Percentiles rank a stretch among this genome's conserved stretches.
phyloP scores from a whole-genome alignment of 1,284 basidiomycete genomes.

The Tilletia horrida region DNA sequence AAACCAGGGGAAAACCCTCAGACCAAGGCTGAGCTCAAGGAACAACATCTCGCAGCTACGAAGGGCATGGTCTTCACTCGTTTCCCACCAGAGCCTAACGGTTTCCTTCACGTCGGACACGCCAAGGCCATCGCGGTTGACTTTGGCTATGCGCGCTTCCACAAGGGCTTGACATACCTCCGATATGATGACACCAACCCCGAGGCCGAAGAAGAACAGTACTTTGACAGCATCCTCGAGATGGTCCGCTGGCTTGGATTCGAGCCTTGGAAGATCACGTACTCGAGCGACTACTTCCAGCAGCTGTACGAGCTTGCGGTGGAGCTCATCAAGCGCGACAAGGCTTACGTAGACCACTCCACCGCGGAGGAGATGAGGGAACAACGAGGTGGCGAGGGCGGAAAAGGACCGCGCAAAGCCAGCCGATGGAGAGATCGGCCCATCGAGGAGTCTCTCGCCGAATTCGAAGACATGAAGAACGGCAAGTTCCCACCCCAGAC shows the following conservation, averaged over 20 bases:
- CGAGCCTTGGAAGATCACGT: constrained; percentile 98
- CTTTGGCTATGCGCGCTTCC: constrained; percentile 92
- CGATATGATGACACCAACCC: constrained; percentile 99
- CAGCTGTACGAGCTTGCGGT: constrained; percentile 81
- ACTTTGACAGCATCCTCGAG: constrained; percentile 95
- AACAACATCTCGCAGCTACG: constrained; percentile 77
- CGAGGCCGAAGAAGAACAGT: constrained; percentile 90
- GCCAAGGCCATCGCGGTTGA: constrained; percentile 98
- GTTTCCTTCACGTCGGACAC: constrained; percentile 89
- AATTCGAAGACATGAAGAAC: constrained; percentile 89
- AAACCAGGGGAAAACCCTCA: constrained; percentile 93
- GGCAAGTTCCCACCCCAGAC: constrained; percentile 86
- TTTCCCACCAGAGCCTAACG: constrained; percentile 98
- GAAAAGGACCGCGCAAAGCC: constrained; percentile 73
- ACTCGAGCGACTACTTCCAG: constrained; percentile 96
- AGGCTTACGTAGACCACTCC: constrained; percentile 94
- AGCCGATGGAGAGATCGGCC: constrained; percentile 82
- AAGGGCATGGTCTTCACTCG: constrained; percentile 85
- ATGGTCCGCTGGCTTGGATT: constrained; percentile 94
- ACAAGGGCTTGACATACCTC: constrained; percentile 85
- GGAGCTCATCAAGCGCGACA: constrained; percentile 83
- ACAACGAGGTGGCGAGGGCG: constrained; percentile 75
- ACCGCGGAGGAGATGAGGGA: constrained; percentile 88
- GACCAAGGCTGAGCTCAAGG: constrained; percentile 71
- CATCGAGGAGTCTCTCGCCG: constrained; percentile 74